phyloP scores from a whole-genome alignment of 768 basidiomycete species.

The Lactarius evosmus region DNA sequence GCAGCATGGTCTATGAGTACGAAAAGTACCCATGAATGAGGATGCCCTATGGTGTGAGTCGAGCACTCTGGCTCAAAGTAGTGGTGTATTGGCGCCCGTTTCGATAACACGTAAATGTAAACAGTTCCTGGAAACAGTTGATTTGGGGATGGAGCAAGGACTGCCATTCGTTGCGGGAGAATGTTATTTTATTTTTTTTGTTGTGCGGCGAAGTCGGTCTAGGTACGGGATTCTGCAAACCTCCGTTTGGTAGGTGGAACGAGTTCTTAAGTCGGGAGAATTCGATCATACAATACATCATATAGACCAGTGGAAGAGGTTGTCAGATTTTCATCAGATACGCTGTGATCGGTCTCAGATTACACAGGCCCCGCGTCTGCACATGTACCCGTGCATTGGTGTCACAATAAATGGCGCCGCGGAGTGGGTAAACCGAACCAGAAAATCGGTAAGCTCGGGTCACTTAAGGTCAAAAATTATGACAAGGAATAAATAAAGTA shows the following conservation, averaged over 20 bases:
- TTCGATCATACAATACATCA: neutral
- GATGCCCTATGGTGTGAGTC: slow-evolving; percentile 3
- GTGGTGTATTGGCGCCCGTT: slow-evolving; percentile 1
- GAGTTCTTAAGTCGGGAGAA: slow-evolving; percentile 23
- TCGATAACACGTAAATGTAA: slow-evolving; percentile 16
- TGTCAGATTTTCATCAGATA: slow-evolving; percentile 26
- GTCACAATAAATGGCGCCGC: slow-evolving; percentile 11
- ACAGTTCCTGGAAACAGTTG: slow-evolving; percentile 16
- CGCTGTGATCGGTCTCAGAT: slow-evolving; percentile 22
- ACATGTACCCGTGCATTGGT: slow-evolving; percentile 4
- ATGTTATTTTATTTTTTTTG: neutral
- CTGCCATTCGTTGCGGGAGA: slow-evolving; percentile 6
- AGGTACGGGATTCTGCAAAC: slow-evolving; percentile 19
- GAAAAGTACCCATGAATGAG: neutral
- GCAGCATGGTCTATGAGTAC: slow-evolving; percentile 10
- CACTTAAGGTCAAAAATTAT: neutral
- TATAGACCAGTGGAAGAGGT: neutral
- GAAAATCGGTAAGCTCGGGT: neutral
- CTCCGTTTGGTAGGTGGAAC: slow-evolving; percentile 17
- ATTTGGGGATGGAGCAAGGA: neutral
- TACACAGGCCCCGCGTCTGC: neutral
- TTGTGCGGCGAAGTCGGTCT: slow-evolving; percentile 18
- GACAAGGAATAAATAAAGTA: neutral
- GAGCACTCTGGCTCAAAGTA: neutral
- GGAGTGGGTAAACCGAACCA: slow-evolving; percentile 21